A percentile compares a stretch with the other conserved stretches of the same genome.
These are phyloP conservation scores for Brassica incana DNA, from an alignment of 345 rosid species.

Conservation along the genomic window DNA sequence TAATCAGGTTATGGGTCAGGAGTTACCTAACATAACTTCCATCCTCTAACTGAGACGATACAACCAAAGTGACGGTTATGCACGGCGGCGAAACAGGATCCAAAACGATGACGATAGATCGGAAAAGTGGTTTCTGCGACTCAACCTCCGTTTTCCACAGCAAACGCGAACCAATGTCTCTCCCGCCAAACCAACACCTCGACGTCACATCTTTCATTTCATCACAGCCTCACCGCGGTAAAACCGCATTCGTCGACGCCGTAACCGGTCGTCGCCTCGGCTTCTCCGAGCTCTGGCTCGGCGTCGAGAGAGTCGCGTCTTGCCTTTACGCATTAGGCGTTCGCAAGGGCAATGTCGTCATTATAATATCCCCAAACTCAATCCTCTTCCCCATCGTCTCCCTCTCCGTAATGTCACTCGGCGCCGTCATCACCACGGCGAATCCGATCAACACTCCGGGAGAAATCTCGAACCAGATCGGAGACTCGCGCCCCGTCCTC, in stretches of 20 bases:
- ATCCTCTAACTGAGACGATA: constrained; percentile 15
- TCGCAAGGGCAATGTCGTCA: constrained; percentile 72
- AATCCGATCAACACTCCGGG: constrained; percentile 75
- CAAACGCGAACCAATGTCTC: constrained; percentile 59
- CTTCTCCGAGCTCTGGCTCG: constrained; percentile 65
- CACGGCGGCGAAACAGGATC: constrained; percentile 8
- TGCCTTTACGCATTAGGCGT: constrained; percentile 63
- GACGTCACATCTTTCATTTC: constrained; percentile 80
- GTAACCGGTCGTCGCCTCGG: constrained; percentile 59
- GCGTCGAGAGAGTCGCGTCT: constrained; percentile 66
- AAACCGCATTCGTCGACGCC: constrained; percentile 78
- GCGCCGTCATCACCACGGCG: constrained; percentile 89
- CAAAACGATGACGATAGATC: not conserved
- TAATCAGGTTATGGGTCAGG: not conserved
- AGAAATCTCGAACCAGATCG: constrained; percentile 69
- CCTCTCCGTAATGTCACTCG: constrained; percentile 89
- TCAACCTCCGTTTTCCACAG: constrained; percentile 64
- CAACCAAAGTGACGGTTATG: constrained; percentile 1
- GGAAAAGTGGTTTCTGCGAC: constrained; percentile 58
- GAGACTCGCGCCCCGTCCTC: constrained; percentile 61
- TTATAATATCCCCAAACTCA: constrained; percentile 84
- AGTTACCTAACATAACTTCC: not conserved
- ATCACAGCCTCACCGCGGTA: constrained; percentile 68
- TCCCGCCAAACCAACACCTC: constrained; percentile 55
- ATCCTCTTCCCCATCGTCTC: constrained; percentile 78